These are phyloP conservation scores for Pleomassaria siparia DNA, from an alignment of 2,329 filamentous ascomycete species.

Conservation along the genomic window DNA sequence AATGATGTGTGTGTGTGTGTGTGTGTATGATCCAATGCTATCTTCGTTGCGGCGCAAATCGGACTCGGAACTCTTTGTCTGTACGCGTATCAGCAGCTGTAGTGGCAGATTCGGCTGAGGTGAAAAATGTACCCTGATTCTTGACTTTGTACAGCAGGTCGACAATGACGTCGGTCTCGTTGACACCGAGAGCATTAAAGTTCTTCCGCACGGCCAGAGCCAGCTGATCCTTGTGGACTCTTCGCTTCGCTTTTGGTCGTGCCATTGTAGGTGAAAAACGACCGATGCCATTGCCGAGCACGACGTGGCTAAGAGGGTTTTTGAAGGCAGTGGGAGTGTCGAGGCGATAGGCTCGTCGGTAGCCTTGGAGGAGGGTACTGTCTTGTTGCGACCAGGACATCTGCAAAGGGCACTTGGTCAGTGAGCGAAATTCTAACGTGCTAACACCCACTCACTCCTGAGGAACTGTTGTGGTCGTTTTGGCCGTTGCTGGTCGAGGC, in stretches of 20 bases:
- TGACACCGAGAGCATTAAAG: slow-evolving; percentile 77
- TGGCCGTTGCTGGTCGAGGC: slow-evolving; percentile 39
- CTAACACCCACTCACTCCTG: slow-evolving; percentile 32
- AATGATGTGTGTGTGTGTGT: slow-evolving; percentile 12
- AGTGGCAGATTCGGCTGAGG: neutral
- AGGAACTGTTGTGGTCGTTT: slow-evolving; percentile 29
- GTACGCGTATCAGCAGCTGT: slow-evolving; percentile 11
- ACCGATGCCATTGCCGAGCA: slow-evolving; percentile 63
- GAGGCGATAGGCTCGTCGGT: slow-evolving; percentile 73
- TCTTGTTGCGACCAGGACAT: slow-evolving; percentile 70
- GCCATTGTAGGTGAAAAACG: slow-evolving; percentile 76
- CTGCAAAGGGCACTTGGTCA: slow-evolving; percentile 34
- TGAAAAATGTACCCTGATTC: slow-evolving; percentile 53
- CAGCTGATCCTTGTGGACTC: slow-evolving; percentile 72
- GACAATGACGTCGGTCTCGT: slow-evolving; percentile 81
- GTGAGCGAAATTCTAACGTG: slow-evolving; percentile 1
- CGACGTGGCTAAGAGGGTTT: slow-evolving; percentile 51
- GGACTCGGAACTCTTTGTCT: slow-evolving; percentile 52
- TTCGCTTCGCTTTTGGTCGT: slow-evolving; percentile 62
- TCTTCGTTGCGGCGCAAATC: slow-evolving; percentile 45
- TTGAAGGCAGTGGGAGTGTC: slow-evolving; percentile 70
- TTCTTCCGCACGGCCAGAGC: slow-evolving; percentile 75
- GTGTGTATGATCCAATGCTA: slow-evolving; percentile 18
- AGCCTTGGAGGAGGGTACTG: slow-evolving; percentile 68
- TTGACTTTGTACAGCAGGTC: slow-evolving; percentile 74